Evolutionary conservation across 129 eudicot genomes (phyloP), one percentile per base, ranked within the genome.

Genomic region (Arctium lappa): DNA sequence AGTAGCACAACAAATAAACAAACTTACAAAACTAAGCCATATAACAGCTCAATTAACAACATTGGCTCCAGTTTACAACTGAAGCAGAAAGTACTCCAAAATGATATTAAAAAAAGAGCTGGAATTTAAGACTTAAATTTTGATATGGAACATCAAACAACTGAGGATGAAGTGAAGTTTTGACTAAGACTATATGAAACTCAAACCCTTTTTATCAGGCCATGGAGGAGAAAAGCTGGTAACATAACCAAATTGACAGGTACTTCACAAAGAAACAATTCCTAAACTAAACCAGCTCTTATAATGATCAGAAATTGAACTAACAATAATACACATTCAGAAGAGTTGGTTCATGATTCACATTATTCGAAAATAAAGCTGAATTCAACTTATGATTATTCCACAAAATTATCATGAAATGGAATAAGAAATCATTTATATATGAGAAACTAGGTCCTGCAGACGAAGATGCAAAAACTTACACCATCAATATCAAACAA

Each of bases 401-500:
- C 71, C 71, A 18, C 31, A 65, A 18, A 18, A 1, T 22, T 65
- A 65, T 65, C 71, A 16, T 22, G 33, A 65, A 65, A 65, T 22
- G 33, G 13, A 65, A 65, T 22, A 65, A 65, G 31, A 22, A 6
- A 65, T 22, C 71, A 73, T 73, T 18, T 53, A 18, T 53, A 46
- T 22, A 36, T 60, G 37, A 78, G 18, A 80, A 31, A 27, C 48
- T 53, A 3, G 34, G 1, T 68, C 66, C 12, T 15, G 15, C 12
- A 12, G 56, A 46, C 75, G 73, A 37, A 81, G 73, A 18, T 32
- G 34, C 42, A 9, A 27, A 27, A 29, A 85, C 97, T 5, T 90
- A 92, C 97, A 76, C 89, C 84, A 77, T 92, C 92, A 81, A 80
- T 88, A 74, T 90, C 97, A 72, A 79, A 90, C 63, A 87, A 76